Conservation (phyloP, 2,329 filamentous ascomycete genomes). For the Fusarium siculi region DNA sequence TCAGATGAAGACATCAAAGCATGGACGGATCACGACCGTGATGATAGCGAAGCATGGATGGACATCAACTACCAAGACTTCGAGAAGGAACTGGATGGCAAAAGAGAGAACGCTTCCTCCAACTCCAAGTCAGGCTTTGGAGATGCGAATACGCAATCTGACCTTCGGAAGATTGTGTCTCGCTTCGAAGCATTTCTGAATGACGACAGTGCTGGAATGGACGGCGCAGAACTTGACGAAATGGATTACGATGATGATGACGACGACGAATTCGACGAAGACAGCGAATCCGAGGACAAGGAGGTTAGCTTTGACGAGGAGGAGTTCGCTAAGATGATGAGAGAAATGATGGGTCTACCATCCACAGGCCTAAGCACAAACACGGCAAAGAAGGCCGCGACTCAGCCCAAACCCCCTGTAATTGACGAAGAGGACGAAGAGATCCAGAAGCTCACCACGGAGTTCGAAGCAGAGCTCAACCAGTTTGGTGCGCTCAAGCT, state of each 20-base stretch:
- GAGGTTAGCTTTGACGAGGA: conserved; percentile 85
- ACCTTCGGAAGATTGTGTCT: conserved; percentile 90
- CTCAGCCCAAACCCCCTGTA: conserved; percentile 16
- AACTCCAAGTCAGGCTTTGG: conserved; percentile 63
- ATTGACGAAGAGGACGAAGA: conserved; percentile 66
- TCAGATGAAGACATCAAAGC: conserved; percentile 74
- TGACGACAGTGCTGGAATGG: conserved; percentile 81
- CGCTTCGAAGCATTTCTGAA: conserved; percentile 94
- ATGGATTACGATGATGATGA: conserved; percentile 71
- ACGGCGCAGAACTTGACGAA: conserved; percentile 79
- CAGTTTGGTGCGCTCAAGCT: conserved; percentile 73
- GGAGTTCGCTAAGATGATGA: conserved; percentile 88
- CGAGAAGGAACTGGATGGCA: conserved; percentile 77
- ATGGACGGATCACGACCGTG: conserved; percentile 71
- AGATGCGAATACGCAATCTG: conserved; percentile 73
- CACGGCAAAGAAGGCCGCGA: neutral
- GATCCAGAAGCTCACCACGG: conserved; percentile 71
- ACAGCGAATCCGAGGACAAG: conserved; percentile 75
- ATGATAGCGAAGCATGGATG: conserved; percentile 91
- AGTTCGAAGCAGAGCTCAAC: conserved; percentile 79
- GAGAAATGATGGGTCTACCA: conserved; percentile 84
- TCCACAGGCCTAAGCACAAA: conserved; percentile 19
- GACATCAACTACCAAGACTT: conserved; percentile 93
- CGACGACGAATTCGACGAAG: conserved; percentile 62
- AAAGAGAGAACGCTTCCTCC: conserved; percentile 52